Base-by-base conservation (phyloP, 2,329 filamentous ascomycete genomes). In the Beauveria pseudobassiana region DNA sequence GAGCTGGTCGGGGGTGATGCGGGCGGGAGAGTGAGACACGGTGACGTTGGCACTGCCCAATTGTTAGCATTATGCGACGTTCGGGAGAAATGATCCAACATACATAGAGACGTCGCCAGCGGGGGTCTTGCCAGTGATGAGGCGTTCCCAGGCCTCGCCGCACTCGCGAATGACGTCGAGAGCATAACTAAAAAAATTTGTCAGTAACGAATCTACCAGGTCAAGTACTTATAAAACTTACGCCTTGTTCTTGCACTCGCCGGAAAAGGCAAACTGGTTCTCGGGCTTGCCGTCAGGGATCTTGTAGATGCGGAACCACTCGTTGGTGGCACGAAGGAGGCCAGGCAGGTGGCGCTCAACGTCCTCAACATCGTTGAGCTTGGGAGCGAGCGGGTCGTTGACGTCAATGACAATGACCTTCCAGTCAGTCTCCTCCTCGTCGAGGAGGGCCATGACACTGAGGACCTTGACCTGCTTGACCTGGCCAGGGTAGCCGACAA, bases 291-390 rank as follows among this genome's bases (percentile, higher is more conserved):
- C 95, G 76, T 99, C 95, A 75, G 95, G 95, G 80, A 99, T 99
- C 86, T 99, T 99, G 89, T 99, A 99, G 87, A 99, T 99, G 78
- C 95, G 92, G 92, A 99, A 99, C 95, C 95, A 99, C 84, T 99
- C 95, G 76, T 99, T 99, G 75, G 93, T 98, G 75, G 95, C 95
- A 69, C 95, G 90, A 76, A 99, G 86, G 64, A 99, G 91, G 71
- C 95, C 95, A 64, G 95, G 95, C 63, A 99, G 88, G 82, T 98
- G 95, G 75, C 93, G 89, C 86, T 99, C 95, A 70, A 99, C 95
- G 75, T 99, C 95, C 86, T 98, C 95, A 66, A 98, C 88, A 77
- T 98, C 93, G 82, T 99, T 93, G 75, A 99, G 89, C 87, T 96
- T 96, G 74, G 90, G 80, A 62, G 95, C 95, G 67, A 99, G 85